These are phyloP conservation scores for Escovopsis sp. DNA, from an alignment of 2,329 filamentous ascomycete species.

Conservation along the genomic window DNA sequence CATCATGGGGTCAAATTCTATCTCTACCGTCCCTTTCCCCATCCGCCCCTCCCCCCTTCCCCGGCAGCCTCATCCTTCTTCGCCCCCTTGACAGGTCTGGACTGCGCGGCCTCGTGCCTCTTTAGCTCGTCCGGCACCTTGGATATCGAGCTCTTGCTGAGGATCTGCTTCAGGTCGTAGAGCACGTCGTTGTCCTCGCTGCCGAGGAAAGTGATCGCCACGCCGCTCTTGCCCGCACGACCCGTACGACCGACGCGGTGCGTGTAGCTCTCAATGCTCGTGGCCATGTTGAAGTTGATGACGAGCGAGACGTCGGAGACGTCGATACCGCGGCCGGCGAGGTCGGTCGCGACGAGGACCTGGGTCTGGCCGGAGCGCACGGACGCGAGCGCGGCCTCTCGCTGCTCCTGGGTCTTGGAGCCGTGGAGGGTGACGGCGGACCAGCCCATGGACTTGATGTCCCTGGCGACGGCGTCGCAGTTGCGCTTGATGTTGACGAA, in stretches of 20 bases:
- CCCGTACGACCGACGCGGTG: constrained; percentile 94
- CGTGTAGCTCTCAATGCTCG: constrained; percentile 84
- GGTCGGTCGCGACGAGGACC: constrained; percentile 86
- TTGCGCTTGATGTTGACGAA: constrained; percentile 99
- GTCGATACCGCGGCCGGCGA: constrained; percentile 95
- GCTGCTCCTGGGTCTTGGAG: constrained; percentile 93
- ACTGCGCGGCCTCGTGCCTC: constrained; percentile 83
- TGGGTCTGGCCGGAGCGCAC: constrained; percentile 68
- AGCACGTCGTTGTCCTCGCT: constrained; percentile 79
- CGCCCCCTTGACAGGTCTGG: constrained; percentile 42
- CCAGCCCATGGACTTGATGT: constrained; percentile 91
- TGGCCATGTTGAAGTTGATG: constrained; percentile 98
- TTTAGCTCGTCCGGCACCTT: constrained; percentile 83
- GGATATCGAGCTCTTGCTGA: constrained; percentile 76
- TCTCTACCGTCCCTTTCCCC: constrained; percentile 1
- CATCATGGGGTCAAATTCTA: not conserved
- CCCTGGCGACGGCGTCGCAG: constrained; percentile 85
- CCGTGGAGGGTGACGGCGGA: constrained; percentile 83
- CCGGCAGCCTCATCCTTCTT: constrained; percentile 18
- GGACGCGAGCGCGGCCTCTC: constrained; percentile 80
- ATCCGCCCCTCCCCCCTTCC: constrained; percentile 9
- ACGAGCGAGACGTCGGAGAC: constrained; percentile 88
- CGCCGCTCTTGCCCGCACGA: constrained; percentile 91
- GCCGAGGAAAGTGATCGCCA: constrained; percentile 89
- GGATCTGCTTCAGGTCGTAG: constrained; percentile 93